phyloP scores from a whole-genome alignment of 2,329 filamentous ascomycete species.

The Fusarium subglutinans region DNA sequence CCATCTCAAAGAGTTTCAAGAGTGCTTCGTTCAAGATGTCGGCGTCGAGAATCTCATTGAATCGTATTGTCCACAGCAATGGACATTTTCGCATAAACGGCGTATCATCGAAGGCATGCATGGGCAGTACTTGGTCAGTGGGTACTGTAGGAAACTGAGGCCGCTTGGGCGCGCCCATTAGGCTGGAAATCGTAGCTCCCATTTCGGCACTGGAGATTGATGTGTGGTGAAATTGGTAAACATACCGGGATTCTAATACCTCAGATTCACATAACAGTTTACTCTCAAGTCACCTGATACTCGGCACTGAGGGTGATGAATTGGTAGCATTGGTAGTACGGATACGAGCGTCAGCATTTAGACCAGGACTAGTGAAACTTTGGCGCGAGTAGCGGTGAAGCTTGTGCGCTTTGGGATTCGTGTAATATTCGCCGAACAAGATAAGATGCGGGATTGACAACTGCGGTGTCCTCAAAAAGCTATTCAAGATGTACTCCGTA shows the following conservation, averaged over 20 bases:
- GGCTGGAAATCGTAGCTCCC: background rate
- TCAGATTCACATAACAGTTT: no score
- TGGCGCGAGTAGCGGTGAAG: background rate
- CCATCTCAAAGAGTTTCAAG: conserved; percentile 38
- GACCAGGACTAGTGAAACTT: background rate
- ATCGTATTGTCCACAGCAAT: conserved; percentile 35
- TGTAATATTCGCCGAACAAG: background rate
- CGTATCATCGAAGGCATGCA: conserved; percentile 47
- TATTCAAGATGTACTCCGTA: no score
- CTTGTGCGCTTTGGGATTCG: background rate
- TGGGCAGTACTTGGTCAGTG: conserved; percentile 43
- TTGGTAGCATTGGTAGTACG: background rate
- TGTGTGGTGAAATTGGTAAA: background rate
- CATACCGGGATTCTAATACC: no score
- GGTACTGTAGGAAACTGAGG: background rate
- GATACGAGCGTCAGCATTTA: background rate
- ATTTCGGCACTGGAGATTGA: background rate
- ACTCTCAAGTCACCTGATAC: no score
- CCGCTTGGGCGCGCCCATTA: background rate
- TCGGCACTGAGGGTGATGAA: no score
- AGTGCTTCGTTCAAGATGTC: conserved; percentile 43
- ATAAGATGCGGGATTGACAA: background rate
- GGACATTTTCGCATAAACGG: conserved; percentile 38
- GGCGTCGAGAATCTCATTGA: conserved; percentile 48
- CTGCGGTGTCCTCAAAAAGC: background rate